Percentiles rank a stretch among this genome's conserved stretches.
Evolutionary conservation across 2,329 filamentous ascomycete genomes (phyloP).

Genomic region (Penicillium sp.): DNA sequence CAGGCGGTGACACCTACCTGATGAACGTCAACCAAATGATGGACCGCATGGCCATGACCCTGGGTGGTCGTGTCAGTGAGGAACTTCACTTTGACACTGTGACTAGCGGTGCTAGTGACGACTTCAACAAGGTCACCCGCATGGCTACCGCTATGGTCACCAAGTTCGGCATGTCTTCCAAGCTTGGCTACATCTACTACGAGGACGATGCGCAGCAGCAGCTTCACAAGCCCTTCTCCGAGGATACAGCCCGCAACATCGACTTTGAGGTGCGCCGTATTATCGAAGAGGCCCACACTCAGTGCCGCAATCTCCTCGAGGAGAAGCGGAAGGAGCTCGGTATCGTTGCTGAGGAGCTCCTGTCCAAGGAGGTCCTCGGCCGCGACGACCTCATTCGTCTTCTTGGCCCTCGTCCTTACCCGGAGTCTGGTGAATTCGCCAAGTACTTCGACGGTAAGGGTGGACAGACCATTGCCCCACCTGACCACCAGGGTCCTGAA

Average conservation of each 20-base stretch:
- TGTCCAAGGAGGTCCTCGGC: constrained; percentile 86
- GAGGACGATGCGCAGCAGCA: constrained; percentile 73
- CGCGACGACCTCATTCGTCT: constrained; percentile 91
- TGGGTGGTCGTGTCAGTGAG: constrained; percentile 91
- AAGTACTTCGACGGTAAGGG: constrained; percentile 78
- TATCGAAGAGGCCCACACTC: constrained; percentile 86
- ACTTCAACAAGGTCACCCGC: constrained; percentile 96
- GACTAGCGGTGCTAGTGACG: constrained; percentile 90
- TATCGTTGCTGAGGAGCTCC: constrained; percentile 86
- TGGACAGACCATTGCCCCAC: constrained; percentile 56
- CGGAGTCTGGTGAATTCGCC: constrained; percentile 82
- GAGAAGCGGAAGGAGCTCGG: constrained; percentile 88
- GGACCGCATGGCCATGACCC: constrained; percentile 99
- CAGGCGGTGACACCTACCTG: constrained; percentile 80
- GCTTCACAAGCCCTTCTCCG: constrained; percentile 92
- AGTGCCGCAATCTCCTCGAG: constrained; percentile 79
- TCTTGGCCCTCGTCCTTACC: constrained; percentile 79
- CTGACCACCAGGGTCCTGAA: constrained; percentile 39
- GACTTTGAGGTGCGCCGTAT: constrained; percentile 89
- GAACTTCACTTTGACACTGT: constrained; percentile 97
- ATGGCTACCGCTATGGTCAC: constrained; percentile 99
- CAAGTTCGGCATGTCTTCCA: constrained; percentile 97
- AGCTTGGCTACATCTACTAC: constrained; percentile 91
- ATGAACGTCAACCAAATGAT: constrained; percentile 96
- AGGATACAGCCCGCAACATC: constrained; percentile 89